These are phyloP conservation scores for Tardiomyces depauwii DNA, from an alignment of 1,139 yeast genomes.

Conservation along the genomic window DNA sequence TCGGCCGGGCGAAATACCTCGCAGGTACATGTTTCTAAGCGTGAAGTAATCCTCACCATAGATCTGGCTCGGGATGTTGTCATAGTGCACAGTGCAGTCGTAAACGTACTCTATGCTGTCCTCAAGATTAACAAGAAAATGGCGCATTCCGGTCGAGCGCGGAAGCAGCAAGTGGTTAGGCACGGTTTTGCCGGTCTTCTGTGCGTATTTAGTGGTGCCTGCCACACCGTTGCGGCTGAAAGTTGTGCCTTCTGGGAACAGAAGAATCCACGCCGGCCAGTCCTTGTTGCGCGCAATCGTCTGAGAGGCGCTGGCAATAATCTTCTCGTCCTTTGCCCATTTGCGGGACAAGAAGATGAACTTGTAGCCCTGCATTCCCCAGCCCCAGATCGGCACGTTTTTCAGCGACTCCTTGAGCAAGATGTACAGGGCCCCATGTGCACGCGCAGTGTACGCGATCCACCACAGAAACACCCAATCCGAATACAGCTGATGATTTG, in stretches of 20 bases:
- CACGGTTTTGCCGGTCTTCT: slow-evolving; percentile 30
- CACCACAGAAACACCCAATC: slow-evolving; percentile 97
- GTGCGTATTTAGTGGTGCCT: slow-evolving; percentile 47
- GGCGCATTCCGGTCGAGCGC: slow-evolving; percentile 66
- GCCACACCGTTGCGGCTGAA: slow-evolving; percentile 53
- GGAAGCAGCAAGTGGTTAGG: slow-evolving; percentile 68
- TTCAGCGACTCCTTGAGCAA: slow-evolving; percentile 71
- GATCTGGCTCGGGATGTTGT: slow-evolving; percentile 48
- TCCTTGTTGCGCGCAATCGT: slow-evolving; percentile 35
- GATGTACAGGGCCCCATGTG: slow-evolving; percentile 56
- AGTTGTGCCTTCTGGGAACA: slow-evolving; percentile 96
- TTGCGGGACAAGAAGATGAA: slow-evolving; percentile 76
- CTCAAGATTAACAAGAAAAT: slow-evolving; percentile 47
- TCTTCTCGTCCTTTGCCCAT: slow-evolving; percentile 66
- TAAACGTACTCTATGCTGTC: slow-evolving; percentile 57
- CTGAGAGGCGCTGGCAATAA: slow-evolving; percentile 30
- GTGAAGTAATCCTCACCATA: slow-evolving; percentile 75
- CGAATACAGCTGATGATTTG: slow-evolving; percentile 88
- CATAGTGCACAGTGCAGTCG: slow-evolving; percentile 77
- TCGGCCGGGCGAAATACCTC: slow-evolving; percentile 59
- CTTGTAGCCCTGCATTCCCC: slow-evolving; percentile 72
- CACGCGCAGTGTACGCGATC: slow-evolving; percentile 54
- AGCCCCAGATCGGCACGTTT: slow-evolving; percentile 68
- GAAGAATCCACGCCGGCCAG: slow-evolving; percentile 40
- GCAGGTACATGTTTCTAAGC: slow-evolving; percentile 48